A percentile compares a stretch with the other conserved stretches of the same genome.
Conservation (phyloP, 805 yeast genomes). For the Lachancea sp. region DNA sequence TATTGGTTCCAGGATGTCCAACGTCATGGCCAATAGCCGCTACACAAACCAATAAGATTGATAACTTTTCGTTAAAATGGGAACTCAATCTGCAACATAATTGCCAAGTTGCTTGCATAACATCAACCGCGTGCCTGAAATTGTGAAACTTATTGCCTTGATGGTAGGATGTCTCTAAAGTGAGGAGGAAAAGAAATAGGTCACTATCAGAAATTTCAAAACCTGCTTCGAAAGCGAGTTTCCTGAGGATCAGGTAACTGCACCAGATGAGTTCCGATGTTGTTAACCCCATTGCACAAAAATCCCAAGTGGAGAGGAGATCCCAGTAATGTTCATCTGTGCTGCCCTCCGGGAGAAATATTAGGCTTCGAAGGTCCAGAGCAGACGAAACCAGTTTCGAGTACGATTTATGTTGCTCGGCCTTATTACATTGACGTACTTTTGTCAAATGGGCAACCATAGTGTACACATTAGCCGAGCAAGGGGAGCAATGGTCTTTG, state of each 20-base stretch:
- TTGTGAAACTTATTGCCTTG: conserved; percentile 89
- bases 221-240: conserved; percentile 17
- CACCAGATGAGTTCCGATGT: conserved; percentile 26
- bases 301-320: conserved; percentile 25
- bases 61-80: conserved; percentile 36
- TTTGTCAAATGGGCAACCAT: conserved; percentile 24
- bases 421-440: conserved; percentile 2
- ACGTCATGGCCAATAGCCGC: conserved; percentile 93
- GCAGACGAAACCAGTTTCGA: conserved; percentile 1
- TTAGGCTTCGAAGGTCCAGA: conserved; percentile 5
- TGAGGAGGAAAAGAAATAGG: conserved; percentile 53
- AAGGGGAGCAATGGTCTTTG: background rate
- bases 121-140: conserved; percentile 93
- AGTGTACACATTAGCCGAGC: conserved; percentile 23
- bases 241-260: conserved; percentile 21
- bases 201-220: conserved; percentile 35
- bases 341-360: conserved; percentile 6
- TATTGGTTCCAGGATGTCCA: conserved; percentile 96
- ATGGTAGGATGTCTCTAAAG: conserved; percentile 72
- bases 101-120: conserved; percentile 80
- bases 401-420: background rate
- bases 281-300: conserved; percentile 25
- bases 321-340: conserved; percentile 16
- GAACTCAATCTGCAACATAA: conserved; percentile 31
- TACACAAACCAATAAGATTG: conserved; percentile 52